Base-by-base conservation (phyloP, 352 stramenopile species). In the Pythium utonaiense region DNA sequence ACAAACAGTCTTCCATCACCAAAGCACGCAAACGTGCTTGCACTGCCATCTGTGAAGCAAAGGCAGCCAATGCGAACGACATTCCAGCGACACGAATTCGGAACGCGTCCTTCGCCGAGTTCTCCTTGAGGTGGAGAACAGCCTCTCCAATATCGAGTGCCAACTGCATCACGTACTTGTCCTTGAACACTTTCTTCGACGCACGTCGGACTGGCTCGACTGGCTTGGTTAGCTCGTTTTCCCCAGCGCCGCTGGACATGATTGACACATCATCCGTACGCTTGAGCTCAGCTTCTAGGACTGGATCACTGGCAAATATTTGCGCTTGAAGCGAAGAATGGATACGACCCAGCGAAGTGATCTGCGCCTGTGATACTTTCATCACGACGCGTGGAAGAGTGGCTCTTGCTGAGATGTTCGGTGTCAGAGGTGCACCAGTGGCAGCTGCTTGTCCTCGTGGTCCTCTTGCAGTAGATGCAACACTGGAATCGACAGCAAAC, bases 1-100 rank as follows among this genome's bases (percentile, higher is more conserved):
- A 85, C 2, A 91, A 60, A 49, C 77, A 80, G 52, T 91, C 82
- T 62, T 91, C 75, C 79, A 91, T 88, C 40, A 83, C 47, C 7
- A 91, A 62, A 5, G 77, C 64, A 52, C 80, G 73, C 21, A 91
- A 52, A 22, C 70, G 64, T 42, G 79, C 77, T 66, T 83, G 72
- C 17, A 86, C 64, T 7, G 67, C 60, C 28, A 80, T 80, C 41
- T 83, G 74, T 16, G 67, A 68, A 14, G 77, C 70, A 31, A 85
- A 88, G 6, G 71, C 55, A 10, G 69, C 61, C 16, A 76, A 21
- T n/a, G 74, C 67, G 27, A 86, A 83, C 1, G 74, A 80, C 13
- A 74, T 83, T 27, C 85, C 65, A 17, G 63, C 67, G 0, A 86
- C 55, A 34, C 71, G 65, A 25, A 89, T 30, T 6, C 70, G 49